Evolutionary conservation across 2,329 filamentous ascomycete genomes (phyloP).

Genomic region (Monosporascus ibericus): DNA sequence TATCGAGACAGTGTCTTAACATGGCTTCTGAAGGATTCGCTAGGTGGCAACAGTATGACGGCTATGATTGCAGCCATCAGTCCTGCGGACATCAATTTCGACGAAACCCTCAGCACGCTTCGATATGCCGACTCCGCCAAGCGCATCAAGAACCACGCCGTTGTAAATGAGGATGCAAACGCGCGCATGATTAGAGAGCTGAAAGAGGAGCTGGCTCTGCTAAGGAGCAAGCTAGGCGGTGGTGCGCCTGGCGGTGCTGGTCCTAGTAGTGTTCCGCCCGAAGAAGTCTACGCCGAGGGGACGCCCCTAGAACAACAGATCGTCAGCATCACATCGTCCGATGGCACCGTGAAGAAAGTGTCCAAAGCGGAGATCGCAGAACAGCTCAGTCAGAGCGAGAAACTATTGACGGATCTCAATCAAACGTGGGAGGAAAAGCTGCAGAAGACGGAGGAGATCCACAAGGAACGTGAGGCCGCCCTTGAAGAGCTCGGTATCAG

Average conservation of each 20-base stretch:
- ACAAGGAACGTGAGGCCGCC: conserved; percentile 92
- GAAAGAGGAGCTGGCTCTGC: conserved; percentile 84
- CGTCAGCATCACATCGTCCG: conserved; percentile 82
- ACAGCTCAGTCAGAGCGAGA: conserved; percentile 92
- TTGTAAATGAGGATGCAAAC: conserved; percentile 98
- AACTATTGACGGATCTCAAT: conserved; percentile 90
- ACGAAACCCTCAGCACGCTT: conserved; percentile 91
- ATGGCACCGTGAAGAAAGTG: conserved; percentile 87
- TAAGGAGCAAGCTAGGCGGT: conserved; percentile 78
- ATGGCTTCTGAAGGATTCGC: conserved; percentile 92
- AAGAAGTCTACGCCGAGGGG: conserved; percentile 85
- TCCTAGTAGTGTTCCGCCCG: conserved; percentile 48
- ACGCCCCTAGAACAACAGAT: conserved; percentile 94
- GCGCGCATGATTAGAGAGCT: conserved; percentile 97
- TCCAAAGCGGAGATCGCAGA: conserved; percentile 98
- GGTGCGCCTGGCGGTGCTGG: conserved; percentile 39
- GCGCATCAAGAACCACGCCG: conserved; percentile 98
- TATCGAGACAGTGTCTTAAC: conserved; percentile 96
- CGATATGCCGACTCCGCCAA: conserved; percentile 97
- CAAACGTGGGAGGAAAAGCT: conserved; percentile 99
- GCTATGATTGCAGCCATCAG: conserved; percentile 99
- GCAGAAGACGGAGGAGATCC: conserved; percentile 89
- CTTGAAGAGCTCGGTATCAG: conserved; percentile 96
- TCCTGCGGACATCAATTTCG: conserved; percentile 97
- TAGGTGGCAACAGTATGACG: conserved; percentile 98